phyloP scores from a whole-genome alignment of 257 asterid species.

The Nicotiana attenuata region DNA sequence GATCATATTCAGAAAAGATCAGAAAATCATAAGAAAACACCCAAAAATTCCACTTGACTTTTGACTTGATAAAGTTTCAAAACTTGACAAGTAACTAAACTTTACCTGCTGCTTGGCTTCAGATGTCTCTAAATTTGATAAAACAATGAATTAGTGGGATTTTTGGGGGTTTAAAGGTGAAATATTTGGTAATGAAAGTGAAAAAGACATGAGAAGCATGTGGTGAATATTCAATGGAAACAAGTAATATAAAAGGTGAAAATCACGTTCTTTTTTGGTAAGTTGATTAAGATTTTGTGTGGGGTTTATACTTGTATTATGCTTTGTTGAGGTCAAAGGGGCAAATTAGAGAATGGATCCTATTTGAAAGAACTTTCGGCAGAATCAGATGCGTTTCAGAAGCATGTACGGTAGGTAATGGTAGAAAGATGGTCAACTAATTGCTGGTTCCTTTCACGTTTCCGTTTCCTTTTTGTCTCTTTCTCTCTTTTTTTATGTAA shows the following conservation, averaged over 20 bases:
- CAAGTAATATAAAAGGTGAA: background rate
- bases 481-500: too few relatives aligned
- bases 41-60: slow-evolving; percentile 12
- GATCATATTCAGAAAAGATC: background rate
- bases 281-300: background rate
- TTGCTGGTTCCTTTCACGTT: background rate
- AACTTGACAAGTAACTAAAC: background rate
- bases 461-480: background rate
- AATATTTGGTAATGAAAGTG: background rate
- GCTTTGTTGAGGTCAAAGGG: slow-evolving; percentile 8
- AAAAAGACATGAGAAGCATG: background rate
- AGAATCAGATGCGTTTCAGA: slow-evolving; percentile 4
- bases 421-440: slow-evolving; percentile 1
- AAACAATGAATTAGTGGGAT: background rate
- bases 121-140: background rate
- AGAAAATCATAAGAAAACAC: background rate
- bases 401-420: slow-evolving; percentile 4
- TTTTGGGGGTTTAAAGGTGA: background rate
- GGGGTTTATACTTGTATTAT: background rate
- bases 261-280: background rate
- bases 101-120: background rate
- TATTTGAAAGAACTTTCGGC: background rate
- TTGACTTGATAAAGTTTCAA: background rate
- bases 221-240: slow-evolving; percentile 8
- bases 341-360: background rate